Base-by-base conservation (phyloP, 139 green algal species). In the Pseudopediastrum boryanum region DNA sequence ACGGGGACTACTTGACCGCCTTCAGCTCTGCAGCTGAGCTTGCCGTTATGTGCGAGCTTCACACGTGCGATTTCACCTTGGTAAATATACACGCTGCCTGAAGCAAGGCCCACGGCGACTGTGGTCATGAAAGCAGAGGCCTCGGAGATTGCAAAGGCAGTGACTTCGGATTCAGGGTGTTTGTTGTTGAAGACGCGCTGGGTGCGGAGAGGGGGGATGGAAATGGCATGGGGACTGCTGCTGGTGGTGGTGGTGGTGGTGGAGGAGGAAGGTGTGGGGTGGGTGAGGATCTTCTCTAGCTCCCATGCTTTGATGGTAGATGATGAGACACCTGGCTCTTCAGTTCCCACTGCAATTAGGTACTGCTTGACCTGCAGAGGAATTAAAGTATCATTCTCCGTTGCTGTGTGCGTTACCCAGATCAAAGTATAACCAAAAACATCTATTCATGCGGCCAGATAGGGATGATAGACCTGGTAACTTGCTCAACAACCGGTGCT, bases 231-330 rank as follows among this genome's bases (percentile, higher is more conserved):
- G 38, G 38, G 39, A 50, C 68, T 43, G 13, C 21, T 77, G 33
- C 71, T 52, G 21, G 56, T 29, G 16, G 64, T 52, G 4, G 65
- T 46, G 50, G 69, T 58, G 46, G 27, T 72, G 4, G 75, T 50
- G 58, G 59, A 38, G 46, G 66, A 36, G 54, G 69, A 44, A 7
- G 44, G 41, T 58, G 78, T 39, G 21, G 51, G 38, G 38, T 46
- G 46, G 36, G 70, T 38, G 48, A 36, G 23, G 9, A 69, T 61
- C 42, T 62, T 59, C 3, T 82, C 75, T 13, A 52, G 43, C 0
- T 88, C 76, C 89, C 89, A 93, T 6, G 91, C 31, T 59, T 93
- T 93, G 39, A 93, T 39, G 19, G 78, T 85, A 27, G 89, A 71
- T 48, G 81, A 83, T 25, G 76, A 85, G 31, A 84, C 80, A 41